Evolutionary conservation across 2,329 filamentous ascomycete genomes (phyloP), one percentile per base, ranked within the genome.

Genomic region (Nothophoma quercina): DNA sequence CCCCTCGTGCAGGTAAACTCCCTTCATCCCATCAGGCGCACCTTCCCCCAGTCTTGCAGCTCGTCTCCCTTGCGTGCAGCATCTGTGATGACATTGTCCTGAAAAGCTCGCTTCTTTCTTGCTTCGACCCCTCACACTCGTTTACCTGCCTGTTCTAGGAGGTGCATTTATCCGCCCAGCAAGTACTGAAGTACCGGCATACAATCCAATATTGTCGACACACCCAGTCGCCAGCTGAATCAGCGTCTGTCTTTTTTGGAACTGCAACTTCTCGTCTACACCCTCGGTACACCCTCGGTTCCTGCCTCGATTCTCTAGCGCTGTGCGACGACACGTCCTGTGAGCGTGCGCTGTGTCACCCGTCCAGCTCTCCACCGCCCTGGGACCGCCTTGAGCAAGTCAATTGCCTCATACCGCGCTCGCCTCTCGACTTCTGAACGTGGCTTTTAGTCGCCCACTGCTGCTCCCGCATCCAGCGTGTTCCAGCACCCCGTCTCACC

Each of bases 271-370:
- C 50, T 54, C 55, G 57, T 49, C 51, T 12, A 41, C 39, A 47
- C 43, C 44, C 26, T 49, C 58, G 41, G 50, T 51, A 35, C 29
- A 40, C 38, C 39, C 33, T 51, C 59, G 44, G 52, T 52, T 43
- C 51, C 54, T 49, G 52, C 58, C 42, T 59, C 63, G 40, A 59
- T 69, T 65, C 45, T 67, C 70, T 72, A 70, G 69, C 63, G 52
- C 53, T 45, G 69, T 68, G 55, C 62, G 15, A 72, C 69, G 15
- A 40, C 47, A 26, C 48, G 29, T 48, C 56, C 39, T 55, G 59
- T 63, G 60, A 64, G 65, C 66, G 58, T 66, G 58, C 55, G 41
- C 58, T 62, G 68, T 68, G 60, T 63, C 55, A 71, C 66, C 54
- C 60, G 63, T 56, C 44, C 58, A 50, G 21, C 42, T 47, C 35